Evolutionary conservation across 1,284 basidiomycete species (phyloP).

Genomic region (Mycena sp.): DNA sequence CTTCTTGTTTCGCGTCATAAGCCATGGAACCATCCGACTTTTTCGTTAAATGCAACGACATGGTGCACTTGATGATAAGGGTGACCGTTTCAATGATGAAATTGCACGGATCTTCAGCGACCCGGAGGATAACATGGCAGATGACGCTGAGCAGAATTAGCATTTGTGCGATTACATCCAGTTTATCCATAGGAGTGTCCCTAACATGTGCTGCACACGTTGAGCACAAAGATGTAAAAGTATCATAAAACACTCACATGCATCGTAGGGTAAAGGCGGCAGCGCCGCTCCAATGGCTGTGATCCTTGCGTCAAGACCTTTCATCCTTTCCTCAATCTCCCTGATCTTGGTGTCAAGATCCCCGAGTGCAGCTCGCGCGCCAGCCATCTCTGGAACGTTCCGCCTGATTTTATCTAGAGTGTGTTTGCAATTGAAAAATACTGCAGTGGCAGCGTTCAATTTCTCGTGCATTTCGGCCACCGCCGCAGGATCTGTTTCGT

Average conservation of each 20-base stretch:
- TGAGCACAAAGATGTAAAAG: not conserved
- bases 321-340: too few species aligned
- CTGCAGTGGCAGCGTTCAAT: not conserved
- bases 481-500: not conserved
- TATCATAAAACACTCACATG: not conserved
- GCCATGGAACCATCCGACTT: not conserved
- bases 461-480: not conserved
- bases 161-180: not conserved
- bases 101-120: not conserved
- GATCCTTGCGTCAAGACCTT: not conserved
- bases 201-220: not conserved
- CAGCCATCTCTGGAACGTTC: too few species aligned
- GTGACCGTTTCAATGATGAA: not conserved
- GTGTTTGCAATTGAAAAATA: not conserved
- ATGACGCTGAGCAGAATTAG: not conserved
- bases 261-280: not conserved
- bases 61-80: not conserved
- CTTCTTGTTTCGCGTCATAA: not conserved
- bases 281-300: not conserved
- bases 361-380: too few species aligned
- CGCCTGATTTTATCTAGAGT: not conserved
- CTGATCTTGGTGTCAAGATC: too few species aligned
- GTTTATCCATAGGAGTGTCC: not conserved
- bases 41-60: not conserved
- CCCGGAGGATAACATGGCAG: constrained; percentile 7